These are phyloP conservation scores for Gossypium lobatum DNA, from an alignment of 441 rosid genomes.

Conservation along the genomic window DNA sequence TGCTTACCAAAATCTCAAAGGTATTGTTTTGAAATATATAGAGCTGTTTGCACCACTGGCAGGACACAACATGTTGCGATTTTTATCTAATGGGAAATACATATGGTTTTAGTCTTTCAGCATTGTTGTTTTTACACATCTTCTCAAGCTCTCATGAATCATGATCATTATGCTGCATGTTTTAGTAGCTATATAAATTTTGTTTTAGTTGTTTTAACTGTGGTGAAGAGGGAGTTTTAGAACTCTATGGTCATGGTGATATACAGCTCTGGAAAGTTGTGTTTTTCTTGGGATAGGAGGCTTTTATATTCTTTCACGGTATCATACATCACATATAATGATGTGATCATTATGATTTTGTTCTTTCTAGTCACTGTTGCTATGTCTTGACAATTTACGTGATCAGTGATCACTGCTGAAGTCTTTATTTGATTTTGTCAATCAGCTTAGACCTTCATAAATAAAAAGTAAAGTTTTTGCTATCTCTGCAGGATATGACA, in stretches of 20 bases:
- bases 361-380: background rate
- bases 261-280: background rate
- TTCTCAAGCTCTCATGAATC: conserved; percentile 4
- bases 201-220: background rate
- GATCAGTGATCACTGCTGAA: background rate
- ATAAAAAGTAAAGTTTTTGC: conserved; percentile 14
- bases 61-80: background rate
- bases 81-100: background rate
- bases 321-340: background rate
- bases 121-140: background rate
- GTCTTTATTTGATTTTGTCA: background rate
- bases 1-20: conserved; percentile 64
- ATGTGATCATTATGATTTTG: background rate
- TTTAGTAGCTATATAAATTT: background rate
- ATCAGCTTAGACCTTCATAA: background rate
- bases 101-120: background rate
- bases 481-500: conserved; percentile 51
- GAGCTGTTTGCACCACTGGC: background rate
- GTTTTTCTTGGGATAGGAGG: background rate
- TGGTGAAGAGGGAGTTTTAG: background rate
- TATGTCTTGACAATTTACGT: background rate
- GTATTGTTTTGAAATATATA: conserved; percentile 27
- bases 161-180: background rate
- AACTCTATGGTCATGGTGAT: background rate
- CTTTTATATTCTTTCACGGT: background rate